These are phyloP conservation scores for Sarcocystis neurona DNA, from an alignment of 169 alveolate species.

Conservation along the genomic window DNA sequence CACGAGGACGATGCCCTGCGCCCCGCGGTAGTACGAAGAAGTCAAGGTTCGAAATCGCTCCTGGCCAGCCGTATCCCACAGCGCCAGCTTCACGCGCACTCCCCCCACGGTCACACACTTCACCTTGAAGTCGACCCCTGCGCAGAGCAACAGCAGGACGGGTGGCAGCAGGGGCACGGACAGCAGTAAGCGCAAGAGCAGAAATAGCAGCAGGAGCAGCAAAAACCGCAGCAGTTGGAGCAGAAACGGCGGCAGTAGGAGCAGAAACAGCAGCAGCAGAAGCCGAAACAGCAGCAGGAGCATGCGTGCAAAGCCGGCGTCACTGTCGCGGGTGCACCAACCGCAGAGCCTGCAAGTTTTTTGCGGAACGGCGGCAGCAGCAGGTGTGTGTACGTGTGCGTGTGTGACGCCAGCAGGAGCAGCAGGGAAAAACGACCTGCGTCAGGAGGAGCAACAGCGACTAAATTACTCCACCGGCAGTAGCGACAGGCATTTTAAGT, in stretches of 20 bases:
- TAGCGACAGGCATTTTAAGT: too few relatives aligned
- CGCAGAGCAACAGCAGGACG: not conserved
- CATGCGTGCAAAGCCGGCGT: not conserved
- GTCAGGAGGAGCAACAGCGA: too few relatives aligned
- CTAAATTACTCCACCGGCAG: too few relatives aligned
- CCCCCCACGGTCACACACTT: constrained; percentile 35
- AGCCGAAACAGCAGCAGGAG: constrained; percentile 4
- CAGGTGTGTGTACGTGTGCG: too few relatives aligned
- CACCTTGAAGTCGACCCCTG: constrained; percentile 63
- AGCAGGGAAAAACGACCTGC: too few relatives aligned
- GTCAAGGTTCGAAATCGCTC: constrained; percentile 95
- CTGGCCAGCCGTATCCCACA: constrained; percentile 97
- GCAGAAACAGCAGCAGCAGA: not conserved
- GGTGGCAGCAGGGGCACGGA: not conserved
- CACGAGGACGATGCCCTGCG: constrained; percentile 79
- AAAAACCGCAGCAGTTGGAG: not conserved
- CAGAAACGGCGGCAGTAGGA: not conserved
- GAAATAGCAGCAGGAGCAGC: not conserved
- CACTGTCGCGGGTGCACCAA: too few relatives aligned
- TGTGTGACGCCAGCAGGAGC: too few relatives aligned
- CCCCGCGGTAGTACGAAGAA: constrained; percentile 94
- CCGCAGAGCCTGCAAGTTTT: too few relatives aligned
- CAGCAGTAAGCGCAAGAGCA: not conserved
- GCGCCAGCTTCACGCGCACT: constrained; percentile 53
- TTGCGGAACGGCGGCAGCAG: too few relatives aligned